Conservation (phyloP, 2,329 filamentous ascomycete species). For the Xylariaceae sp. region DNA sequence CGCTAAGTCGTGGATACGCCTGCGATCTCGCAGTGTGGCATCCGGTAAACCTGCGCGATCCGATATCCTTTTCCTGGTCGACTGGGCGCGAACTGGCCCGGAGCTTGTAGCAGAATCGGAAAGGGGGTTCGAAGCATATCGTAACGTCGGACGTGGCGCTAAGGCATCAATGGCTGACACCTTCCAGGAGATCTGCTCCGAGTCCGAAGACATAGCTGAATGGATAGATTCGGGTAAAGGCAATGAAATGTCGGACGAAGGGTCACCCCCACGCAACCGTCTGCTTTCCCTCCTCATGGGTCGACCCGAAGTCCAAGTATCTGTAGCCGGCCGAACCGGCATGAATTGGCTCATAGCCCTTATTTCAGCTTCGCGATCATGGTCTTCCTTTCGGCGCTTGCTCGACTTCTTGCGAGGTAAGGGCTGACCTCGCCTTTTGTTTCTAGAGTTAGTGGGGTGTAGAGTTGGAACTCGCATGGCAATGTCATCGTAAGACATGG, state of each 20-base stretch:
- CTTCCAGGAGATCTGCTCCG: conserved; percentile 73
- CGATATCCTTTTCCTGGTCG: conserved; percentile 49
- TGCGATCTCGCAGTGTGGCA: conserved; percentile 56
- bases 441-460: conserved; percentile 47
- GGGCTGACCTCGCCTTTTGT: conserved; percentile 58
- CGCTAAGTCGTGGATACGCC: conserved; percentile 67
- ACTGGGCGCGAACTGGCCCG: conserved; percentile 45
- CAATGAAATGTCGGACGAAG: conserved; percentile 69
- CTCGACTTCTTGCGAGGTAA: conserved; percentile 67
- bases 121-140: conserved; percentile 64
- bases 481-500: conserved; percentile 17
- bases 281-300: conserved; percentile 61
- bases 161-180: conserved; percentile 78
- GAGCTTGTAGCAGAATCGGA: conserved; percentile 44
- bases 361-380: conserved; percentile 80
- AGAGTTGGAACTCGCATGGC: conserved; percentile 46
- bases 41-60: conserved; percentile 55
- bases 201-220: conserved; percentile 71
- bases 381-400: conserved; percentile 72
- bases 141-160: conserved; percentile 78
- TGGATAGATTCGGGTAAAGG: conserved; percentile 70
- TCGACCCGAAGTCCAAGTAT: conserved; percentile 57
- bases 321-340: conserved; percentile 59
- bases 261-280: conserved; percentile 58
- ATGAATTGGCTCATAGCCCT: conserved; percentile 73